Conservation (phyloP, 139 green algal species). For the Chlorella sp. region DNA sequence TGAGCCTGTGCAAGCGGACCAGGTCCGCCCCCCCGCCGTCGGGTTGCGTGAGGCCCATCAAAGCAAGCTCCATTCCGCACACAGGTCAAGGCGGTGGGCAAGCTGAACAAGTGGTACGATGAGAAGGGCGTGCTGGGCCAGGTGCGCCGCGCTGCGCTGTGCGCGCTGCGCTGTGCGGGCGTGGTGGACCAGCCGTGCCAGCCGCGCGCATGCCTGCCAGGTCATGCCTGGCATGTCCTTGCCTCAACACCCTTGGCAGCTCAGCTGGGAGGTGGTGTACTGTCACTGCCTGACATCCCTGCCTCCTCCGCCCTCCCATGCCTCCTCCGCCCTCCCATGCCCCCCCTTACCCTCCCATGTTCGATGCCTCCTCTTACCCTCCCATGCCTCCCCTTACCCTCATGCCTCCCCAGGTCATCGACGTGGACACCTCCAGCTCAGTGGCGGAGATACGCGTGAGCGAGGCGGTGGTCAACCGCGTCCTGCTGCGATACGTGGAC, state of each 20-base stretch:
- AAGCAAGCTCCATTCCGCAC: no score
- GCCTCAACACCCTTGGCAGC: no score
- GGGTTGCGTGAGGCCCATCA: no score
- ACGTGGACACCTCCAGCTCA: slow-evolving; percentile 56
- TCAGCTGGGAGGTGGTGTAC: no score
- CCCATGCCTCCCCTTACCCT: neutral
- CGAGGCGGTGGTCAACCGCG: slow-evolving; percentile 77
- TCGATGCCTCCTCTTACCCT: neutral
- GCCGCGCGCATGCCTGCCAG: no score
- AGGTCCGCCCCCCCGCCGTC: no score
- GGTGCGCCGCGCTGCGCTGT: slow-evolving; percentile 64
- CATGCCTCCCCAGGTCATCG: slow-evolving; percentile 55
- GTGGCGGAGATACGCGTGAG: slow-evolving; percentile 57
- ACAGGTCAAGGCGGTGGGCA: slow-evolving; percentile 55
- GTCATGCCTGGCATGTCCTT: no score
- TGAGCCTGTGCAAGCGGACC: no score
- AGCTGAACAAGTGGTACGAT: slow-evolving; percentile 90
- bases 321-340: neutral
- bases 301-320: no score
- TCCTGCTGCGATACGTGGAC: slow-evolving; percentile 85
- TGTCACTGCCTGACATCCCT: no score
- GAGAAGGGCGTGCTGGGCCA: slow-evolving; percentile 88
- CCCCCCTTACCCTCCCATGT: neutral
- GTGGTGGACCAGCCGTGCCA: no score
- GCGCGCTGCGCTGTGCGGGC: neutral